A percentile compares a stretch with the other conserved stretches of the same genome.
phyloP scores from a whole-genome alignment of 1,284 basidiomycete species.

The Sporisorium scitamineum region DNA sequence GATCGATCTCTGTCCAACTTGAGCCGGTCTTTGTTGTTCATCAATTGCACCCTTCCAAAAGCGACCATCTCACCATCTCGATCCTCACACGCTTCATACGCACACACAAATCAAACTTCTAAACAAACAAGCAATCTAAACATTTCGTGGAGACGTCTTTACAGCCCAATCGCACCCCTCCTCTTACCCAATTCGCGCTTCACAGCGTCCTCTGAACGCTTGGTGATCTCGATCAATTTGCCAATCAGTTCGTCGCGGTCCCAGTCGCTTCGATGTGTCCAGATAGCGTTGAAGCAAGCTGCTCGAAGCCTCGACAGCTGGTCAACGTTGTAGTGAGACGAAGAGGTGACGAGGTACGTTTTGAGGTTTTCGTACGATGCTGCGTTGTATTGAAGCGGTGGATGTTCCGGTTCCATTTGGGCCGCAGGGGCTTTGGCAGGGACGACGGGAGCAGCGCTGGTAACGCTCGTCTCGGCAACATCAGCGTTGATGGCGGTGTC shows the following conservation, averaged over 20 bases:
- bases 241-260: conserved; percentile 77
- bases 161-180: not conserved
- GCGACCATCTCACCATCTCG: no score
- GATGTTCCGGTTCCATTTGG: conserved; percentile 17
- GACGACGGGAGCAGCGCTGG: not conserved
- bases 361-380: conserved; percentile 29
- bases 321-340: conserved; percentile 74
- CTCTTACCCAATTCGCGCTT: conserved; percentile 8
- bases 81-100: no score
- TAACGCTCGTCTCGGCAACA: not conserved
- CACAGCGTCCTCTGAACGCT: conserved; percentile 27
- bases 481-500: not conserved
- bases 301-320: conserved; percentile 94
- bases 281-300: conserved; percentile 81
- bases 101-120: no score
- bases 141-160: no score
- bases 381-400: conserved; percentile 32
- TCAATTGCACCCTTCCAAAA: no score
- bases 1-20: no score
- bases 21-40: not conserved
- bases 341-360: conserved; percentile 30
- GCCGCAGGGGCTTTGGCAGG: not conserved
- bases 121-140: not conserved
- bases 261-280: conserved; percentile 85
- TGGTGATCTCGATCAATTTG: conserved; percentile 39